These are phyloP conservation scores for Euphorbia tirucalli DNA, from an alignment of 345 rosid species.

Conservation along the genomic window DNA sequence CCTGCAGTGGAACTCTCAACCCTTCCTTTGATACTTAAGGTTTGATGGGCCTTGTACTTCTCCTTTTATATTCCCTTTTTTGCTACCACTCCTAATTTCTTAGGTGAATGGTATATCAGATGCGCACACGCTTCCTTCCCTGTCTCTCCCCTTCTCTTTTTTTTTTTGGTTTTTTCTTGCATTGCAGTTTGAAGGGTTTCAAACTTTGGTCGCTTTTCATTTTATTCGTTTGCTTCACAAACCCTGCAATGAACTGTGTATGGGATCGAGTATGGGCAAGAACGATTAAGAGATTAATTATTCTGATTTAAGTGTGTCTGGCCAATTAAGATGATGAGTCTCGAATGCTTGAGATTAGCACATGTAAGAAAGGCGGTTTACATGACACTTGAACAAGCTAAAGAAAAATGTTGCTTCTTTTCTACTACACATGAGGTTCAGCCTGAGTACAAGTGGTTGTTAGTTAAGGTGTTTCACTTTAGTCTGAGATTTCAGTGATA, in stretches of 20 bases:
- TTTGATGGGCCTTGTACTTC: conserved; percentile 25
- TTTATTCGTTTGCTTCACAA: neutral
- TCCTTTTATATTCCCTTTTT: conserved; percentile 2
- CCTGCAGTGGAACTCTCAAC: conserved; percentile 91
- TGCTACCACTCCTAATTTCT: neutral
- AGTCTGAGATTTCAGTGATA: neutral
- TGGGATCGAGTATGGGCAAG: neutral
- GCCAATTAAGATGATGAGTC: neutral
- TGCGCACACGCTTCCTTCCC: neutral
- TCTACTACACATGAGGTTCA: neutral
- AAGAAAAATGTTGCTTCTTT: too few relatives aligned
- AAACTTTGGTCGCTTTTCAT: neutral
- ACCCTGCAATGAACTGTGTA: neutral
- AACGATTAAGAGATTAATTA: too few relatives aligned
- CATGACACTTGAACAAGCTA: neutral
- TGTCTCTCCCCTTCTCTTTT: neutral
- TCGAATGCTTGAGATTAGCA: neutral
- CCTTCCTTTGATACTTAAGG: conserved; percentile 87
- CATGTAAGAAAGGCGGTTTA: neutral
- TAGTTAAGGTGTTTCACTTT: neutral
- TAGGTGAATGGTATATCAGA: neutral
- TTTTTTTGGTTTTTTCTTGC: too few relatives aligned
- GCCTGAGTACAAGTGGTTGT: neutral
- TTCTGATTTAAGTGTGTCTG: too few relatives aligned
- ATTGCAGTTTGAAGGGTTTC: neutral